Percentiles rank a stretch among this genome's conserved stretches.
Evolutionary conservation across 2,329 filamentous ascomycete genomes (phyloP).

Genomic region (Lojkania enalia): DNA sequence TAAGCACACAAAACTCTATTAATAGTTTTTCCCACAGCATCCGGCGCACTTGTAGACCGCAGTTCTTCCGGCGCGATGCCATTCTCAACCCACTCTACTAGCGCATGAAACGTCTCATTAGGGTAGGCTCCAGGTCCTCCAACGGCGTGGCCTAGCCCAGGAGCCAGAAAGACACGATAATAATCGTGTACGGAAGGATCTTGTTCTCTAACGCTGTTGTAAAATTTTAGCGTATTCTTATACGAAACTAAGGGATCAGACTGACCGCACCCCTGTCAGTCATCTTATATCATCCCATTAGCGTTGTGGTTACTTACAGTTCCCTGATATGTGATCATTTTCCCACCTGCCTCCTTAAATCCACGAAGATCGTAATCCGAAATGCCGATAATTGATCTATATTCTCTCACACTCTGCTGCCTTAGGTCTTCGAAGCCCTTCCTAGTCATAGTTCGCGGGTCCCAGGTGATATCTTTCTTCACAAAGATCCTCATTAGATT

Average conservation of each 20-base stretch:
- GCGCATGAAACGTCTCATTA: slow-evolving; percentile 19
- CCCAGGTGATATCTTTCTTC: slow-evolving; percentile 2
- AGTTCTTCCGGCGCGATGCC: slow-evolving; percentile 25
- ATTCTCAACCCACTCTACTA: slow-evolving; percentile 37
- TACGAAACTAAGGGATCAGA: slow-evolving; percentile 2
- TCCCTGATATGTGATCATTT: slow-evolving; percentile 7
- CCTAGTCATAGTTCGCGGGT: slow-evolving; percentile 1
- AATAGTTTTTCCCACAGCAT: slow-evolving; percentile 8
- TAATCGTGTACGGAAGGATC: slow-evolving; percentile 23
- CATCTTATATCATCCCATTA: neutral
- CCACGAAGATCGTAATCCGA: neutral
- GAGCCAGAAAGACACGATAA: slow-evolving; percentile 37
- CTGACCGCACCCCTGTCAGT: neutral
- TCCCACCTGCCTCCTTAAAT: slow-evolving; percentile 1
- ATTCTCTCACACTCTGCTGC: neutral
- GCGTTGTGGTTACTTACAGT: neutral
- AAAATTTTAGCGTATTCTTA: neutral
- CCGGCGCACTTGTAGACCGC: slow-evolving; percentile 11
- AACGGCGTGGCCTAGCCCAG: slow-evolving; percentile 33
- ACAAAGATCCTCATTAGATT: slow-evolving; percentile 2
- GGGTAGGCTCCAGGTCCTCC: slow-evolving; percentile 27
- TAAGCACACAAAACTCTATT: slow-evolving; percentile 13
- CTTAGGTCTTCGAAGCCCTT: neutral
- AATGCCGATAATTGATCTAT: neutral
- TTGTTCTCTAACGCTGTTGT: neutral